Evolutionary conservation across 371 early-diverging fungal genomes (phyloP), one percentile per base, ranked within the genome.

Genomic region (Choanephora cucurbitarum): DNA sequence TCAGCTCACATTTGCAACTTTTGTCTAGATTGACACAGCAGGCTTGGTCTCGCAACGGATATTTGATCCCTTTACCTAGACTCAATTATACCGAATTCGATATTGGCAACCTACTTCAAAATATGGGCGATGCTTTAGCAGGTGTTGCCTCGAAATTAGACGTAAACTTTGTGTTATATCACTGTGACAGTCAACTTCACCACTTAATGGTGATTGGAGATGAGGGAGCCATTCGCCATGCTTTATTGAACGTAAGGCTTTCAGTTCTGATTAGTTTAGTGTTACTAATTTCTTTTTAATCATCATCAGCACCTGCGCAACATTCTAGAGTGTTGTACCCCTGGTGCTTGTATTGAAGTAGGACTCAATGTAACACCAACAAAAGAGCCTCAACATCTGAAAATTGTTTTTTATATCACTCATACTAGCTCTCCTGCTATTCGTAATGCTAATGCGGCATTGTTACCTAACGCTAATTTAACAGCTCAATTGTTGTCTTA

Each of bases 281-380:
- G 6, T 18, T 22, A 44, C 21, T 34, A 22, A 44, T 52, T 14
- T 52, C 31, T 8, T 32, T 5, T 43, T 17, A 18, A 15, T 41
- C 14, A 7, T 8, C 48, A 24, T 6, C 67, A 85, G 84, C 68
- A 84, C 15, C 62, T 86, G 39, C 74, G 79, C 40, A 80, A 72
- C 44, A 74, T 85, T 18, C 64, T 87, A 32, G 79, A 81, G 53
- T 75, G 78, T 7, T 82, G 82, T 23, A 75, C 73, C 31, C 66
- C 77, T 11, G 85, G 85, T 22, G 75, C 83, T 11, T 81, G 74
- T 7, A 72, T 87, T 40, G 87, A 87, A 60, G 66, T 87, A 8
- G 83, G 85, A 28, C 55, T 87, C 42, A 69, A 73, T 13, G 62
- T 79, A 6, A 44, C 46, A 14, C 33, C 60, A 17, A 34, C 34